Conservation (phyloP, 192 early-diverging fungal species). For the Coemansia sp. region DNA sequence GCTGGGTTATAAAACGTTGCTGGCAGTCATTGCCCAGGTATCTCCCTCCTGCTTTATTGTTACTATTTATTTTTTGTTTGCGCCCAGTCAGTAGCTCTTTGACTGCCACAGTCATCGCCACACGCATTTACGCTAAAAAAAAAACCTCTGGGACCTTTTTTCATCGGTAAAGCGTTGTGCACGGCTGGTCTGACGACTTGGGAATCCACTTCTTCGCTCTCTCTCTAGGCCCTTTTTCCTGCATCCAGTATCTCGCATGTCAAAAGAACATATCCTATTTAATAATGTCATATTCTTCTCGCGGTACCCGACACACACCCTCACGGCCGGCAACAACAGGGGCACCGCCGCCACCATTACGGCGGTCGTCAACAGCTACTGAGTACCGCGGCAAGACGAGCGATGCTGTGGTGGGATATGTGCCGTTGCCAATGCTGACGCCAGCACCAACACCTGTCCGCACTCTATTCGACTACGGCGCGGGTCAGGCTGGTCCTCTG, state of each 20-base stretch:
- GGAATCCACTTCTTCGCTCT: background rate
- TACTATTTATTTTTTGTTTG: background rate
- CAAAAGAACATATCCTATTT: background rate
- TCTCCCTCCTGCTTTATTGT: too few relatives aligned
- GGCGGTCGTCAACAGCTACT: background rate
- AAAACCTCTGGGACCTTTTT: too few relatives aligned
- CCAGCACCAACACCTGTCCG: constrained; percentile 19
- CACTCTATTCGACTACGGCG: background rate
- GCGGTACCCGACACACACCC: background rate
- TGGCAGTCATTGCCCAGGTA: background rate
- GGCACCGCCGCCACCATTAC: background rate
- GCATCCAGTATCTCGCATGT: background rate
- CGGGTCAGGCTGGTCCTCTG: background rate
- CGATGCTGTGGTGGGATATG: background rate
- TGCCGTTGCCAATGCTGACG: constrained; percentile 13
- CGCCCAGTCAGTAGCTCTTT: background rate
- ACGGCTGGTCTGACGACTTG: too few relatives aligned
- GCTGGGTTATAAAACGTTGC: too few relatives aligned
- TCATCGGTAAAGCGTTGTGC: too few relatives aligned
- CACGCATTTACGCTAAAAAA: too few relatives aligned
- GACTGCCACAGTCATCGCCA: background rate
- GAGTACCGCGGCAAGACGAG: background rate
- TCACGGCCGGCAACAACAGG: background rate
- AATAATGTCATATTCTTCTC: constrained; percentile 1
- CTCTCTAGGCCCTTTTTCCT: background rate